These are phyloP conservation scores for Alternaria gaisen DNA, from an alignment of 2,329 filamentous ascomycete genomes.

Conservation along the genomic window DNA sequence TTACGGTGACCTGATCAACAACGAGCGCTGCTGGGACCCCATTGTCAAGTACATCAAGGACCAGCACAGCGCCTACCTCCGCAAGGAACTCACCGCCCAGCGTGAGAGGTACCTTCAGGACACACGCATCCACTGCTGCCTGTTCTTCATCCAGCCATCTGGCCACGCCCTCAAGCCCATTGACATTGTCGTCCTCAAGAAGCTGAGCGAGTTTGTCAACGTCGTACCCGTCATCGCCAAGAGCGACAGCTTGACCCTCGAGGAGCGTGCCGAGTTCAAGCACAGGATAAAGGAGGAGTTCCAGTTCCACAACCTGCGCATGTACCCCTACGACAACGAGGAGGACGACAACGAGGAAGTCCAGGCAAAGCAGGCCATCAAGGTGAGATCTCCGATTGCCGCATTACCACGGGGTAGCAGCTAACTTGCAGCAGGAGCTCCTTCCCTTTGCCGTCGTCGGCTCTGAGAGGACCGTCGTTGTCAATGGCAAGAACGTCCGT, in stretches of 20 bases:
- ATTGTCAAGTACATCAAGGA: constrained; percentile 99
- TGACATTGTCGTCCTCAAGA: constrained; percentile 99
- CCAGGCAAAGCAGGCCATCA: constrained; percentile 92
- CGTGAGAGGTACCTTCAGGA: constrained; percentile 99
- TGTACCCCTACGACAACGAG: constrained; percentile 99
- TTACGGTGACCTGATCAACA: constrained; percentile 99
- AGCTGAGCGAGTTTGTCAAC: constrained; percentile 98
- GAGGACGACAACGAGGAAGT: constrained; percentile 98
- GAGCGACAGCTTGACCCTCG: constrained; percentile 92
- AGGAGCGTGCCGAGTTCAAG: constrained; percentile 97
- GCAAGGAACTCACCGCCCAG: constrained; percentile 99
- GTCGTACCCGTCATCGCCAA: constrained; percentile 99
- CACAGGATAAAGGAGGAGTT: constrained; percentile 99
- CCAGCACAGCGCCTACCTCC: constrained; percentile 98
- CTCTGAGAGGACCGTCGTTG: constrained; percentile 96
- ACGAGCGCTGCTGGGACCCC: constrained; percentile 99
- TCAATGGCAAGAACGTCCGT: constrained; percentile 96
- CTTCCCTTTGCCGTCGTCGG: constrained; percentile 98
- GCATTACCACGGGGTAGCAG: background rate
- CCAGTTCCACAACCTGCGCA: constrained; percentile 99
- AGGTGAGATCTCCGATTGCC: constrained; percentile 67
- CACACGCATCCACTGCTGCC: constrained; percentile 98
- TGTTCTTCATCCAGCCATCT: constrained; percentile 99
- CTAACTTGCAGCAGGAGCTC: constrained; percentile 71
- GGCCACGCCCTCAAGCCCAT: constrained; percentile 99